Evolutionary conservation across 2,329 filamentous ascomycete species (phyloP).

Genomic region (Pseudovirgaria hyperparasitica): DNA sequence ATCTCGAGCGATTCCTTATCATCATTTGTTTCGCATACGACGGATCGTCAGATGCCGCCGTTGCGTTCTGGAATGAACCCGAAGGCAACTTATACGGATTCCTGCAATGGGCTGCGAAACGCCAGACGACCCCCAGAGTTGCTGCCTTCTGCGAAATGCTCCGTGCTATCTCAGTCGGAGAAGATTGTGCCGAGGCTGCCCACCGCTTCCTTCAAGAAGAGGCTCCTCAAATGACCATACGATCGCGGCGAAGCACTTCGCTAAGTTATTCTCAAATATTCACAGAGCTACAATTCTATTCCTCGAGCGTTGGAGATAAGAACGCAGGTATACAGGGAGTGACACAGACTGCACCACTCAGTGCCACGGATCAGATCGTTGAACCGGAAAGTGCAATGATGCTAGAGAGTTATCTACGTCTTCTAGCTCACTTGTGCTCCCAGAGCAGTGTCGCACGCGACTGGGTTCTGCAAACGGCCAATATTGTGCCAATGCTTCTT

Average conservation of each 20-base stretch:
- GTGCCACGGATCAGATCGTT: constrained; percentile 44
- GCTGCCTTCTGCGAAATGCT: constrained; percentile 96
- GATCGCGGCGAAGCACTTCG: constrained; percentile 69
- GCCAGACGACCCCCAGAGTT: constrained; percentile 89
- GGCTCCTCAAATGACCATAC: constrained; percentile 52
- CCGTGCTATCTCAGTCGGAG: constrained; percentile 71
- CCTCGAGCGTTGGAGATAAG: constrained; percentile 63
- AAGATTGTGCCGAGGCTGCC: constrained; percentile 69
- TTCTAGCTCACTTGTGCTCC: constrained; percentile 69
- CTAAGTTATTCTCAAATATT: constrained; percentile 92
- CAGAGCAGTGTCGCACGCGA: constrained; percentile 60
- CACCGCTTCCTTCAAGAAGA: constrained; percentile 88
- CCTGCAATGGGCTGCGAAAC: constrained; percentile 88
- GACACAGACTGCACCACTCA: constrained; percentile 29
- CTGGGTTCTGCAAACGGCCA: constrained; percentile 60
- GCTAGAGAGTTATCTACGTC: constrained; percentile 83
- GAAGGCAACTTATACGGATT: constrained; percentile 93
- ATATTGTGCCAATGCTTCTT: constrained; percentile 61
- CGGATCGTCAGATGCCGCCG: constrained; percentile 67
- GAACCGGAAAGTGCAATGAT: constrained; percentile 94
- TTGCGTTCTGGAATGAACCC: constrained; percentile 82
- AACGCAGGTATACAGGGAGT: constrained; percentile 49
- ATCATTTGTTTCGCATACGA: constrained; percentile 90
- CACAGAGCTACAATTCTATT: constrained; percentile 76
- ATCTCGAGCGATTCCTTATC: constrained; percentile 79